These are phyloP conservation scores for Coemansia sp. DNA, from an alignment of 192 early-diverging fungal genomes.

Conservation along the genomic window DNA sequence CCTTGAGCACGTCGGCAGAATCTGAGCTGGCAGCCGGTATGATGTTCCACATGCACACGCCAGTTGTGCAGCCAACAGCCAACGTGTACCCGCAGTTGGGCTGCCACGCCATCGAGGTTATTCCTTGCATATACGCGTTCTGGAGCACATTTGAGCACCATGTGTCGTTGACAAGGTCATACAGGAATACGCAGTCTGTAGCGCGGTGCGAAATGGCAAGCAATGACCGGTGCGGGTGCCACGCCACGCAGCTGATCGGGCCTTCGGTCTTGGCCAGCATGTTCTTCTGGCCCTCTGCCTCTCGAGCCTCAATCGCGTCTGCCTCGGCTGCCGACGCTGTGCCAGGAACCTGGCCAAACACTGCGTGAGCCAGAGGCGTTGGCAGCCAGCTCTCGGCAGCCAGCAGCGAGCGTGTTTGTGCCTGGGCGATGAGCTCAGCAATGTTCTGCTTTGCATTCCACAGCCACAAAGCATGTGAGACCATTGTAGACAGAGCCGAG, in stretches of 20 bases:
- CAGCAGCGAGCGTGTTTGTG: conserved; percentile 17
- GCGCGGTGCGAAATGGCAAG: conserved; percentile 68
- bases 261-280: conserved; percentile 47
- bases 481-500: conserved; percentile 1
- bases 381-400: conserved; percentile 43
- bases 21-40: conserved; percentile 12
- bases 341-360: conserved; percentile 31
- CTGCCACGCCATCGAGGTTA: conserved; percentile 53
- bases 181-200: conserved; percentile 66
- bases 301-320: conserved; percentile 16
- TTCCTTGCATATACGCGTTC: conserved; percentile 43
- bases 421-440: conserved; percentile 1
- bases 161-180: conserved; percentile 61
- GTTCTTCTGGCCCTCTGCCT: conserved; percentile 25
- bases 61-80: conserved; percentile 45
- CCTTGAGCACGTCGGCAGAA: conserved; percentile 9
- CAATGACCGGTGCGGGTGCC: conserved; percentile 70
- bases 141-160: conserved; percentile 52
- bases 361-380: conserved; percentile 13
- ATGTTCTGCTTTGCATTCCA: conserved; percentile 48
- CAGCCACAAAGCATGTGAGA: conserved; percentile 27
- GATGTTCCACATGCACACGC: conserved; percentile 53
- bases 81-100: conserved; percentile 46
- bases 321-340: conserved; percentile 32
- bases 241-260: conserved; percentile 63